Evolutionary conservation across 2,329 filamentous ascomycete species (phyloP).

Genomic region (Tolypocladium cylindrosporum): DNA sequence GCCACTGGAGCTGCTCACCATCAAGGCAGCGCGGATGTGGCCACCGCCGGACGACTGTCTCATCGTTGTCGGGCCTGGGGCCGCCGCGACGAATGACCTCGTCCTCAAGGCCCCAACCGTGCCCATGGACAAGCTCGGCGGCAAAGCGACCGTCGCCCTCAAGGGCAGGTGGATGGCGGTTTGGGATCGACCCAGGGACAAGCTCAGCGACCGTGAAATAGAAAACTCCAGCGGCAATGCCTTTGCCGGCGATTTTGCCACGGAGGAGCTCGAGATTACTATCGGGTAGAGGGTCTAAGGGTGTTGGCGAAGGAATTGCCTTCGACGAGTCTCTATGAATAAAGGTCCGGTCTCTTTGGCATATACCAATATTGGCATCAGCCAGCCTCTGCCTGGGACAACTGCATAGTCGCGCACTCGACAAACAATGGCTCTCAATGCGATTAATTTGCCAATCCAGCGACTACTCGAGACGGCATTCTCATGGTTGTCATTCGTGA

Average conservation of each 20-base stretch:
- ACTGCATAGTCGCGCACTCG: too few relatives aligned
- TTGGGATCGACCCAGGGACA: slow-evolving; percentile 16
- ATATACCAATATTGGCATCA: too few relatives aligned
- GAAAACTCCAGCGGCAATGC: slow-evolving; percentile 2
- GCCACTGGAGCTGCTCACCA: slow-evolving; percentile 19
- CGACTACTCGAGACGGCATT: too few relatives aligned
- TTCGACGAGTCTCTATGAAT: background rate
- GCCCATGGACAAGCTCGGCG: slow-evolving; percentile 20
- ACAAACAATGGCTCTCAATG: too few relatives aligned
- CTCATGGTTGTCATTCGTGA: too few relatives aligned
- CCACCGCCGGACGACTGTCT: slow-evolving; percentile 23
- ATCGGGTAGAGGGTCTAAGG: background rate
- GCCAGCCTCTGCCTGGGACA: too few relatives aligned
- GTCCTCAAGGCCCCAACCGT: slow-evolving; percentile 20
- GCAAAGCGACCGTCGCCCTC: slow-evolving; percentile 17
- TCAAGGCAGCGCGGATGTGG: slow-evolving; percentile 23
- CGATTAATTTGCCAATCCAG: too few relatives aligned
- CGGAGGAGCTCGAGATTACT: slow-evolving; percentile 4
- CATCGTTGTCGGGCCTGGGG: slow-evolving; percentile 23
- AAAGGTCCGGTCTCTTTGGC: too few relatives aligned
- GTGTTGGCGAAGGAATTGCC: background rate
- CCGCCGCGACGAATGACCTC: slow-evolving; percentile 20
- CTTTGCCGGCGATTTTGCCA: slow-evolving; percentile 5
- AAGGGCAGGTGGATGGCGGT: slow-evolving; percentile 26
- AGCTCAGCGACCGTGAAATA: slow-evolving; percentile 7